phyloP scores from a whole-genome alignment of 164 flowering plant species.

The Amborella trichopoda region DNA sequence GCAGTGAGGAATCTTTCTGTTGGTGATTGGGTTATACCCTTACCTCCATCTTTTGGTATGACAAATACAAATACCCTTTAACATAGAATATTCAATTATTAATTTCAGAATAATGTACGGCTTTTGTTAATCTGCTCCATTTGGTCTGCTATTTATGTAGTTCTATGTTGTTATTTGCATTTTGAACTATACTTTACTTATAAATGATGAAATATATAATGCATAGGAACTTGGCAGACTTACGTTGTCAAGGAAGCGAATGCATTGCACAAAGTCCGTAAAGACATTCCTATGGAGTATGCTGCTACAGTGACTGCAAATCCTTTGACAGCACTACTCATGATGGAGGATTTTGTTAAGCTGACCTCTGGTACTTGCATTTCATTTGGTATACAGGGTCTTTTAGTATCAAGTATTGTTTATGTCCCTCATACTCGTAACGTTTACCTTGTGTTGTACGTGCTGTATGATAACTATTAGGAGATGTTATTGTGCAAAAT shows the following conservation, averaged over 20 bases:
- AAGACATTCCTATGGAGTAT: conserved; percentile 67
- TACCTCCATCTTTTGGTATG: conserved; percentile 79
- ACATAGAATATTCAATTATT: not conserved
- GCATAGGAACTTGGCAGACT: conserved; percentile 86
- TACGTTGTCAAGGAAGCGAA: conserved; percentile 71
- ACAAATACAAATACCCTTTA: no score
- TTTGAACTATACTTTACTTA: no score
- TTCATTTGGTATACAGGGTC: no score
- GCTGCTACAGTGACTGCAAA: conserved; percentile 86
- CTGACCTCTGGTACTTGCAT: conserved; percentile 70
- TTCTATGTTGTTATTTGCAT: not conserved
- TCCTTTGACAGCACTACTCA: conserved; percentile 82
- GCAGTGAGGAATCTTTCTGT: conserved; percentile 55
- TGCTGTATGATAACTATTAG: conserved; percentile 26
- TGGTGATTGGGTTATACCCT: conserved; percentile 91
- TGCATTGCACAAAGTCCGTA: conserved; percentile 77
- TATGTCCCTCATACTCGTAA: no score
- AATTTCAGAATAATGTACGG: not conserved
- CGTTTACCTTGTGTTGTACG: no score
- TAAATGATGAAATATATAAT: conserved; percentile 7
- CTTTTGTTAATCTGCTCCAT: not conserved
- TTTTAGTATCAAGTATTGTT: no score
- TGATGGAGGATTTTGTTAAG: conserved; percentile 76
- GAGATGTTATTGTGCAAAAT: conserved; percentile 90
- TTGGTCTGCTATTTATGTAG: no score